phyloP scores from a whole-genome alignment of 208 protist genomes.

The Wallacemonas rigidus region DNA sequence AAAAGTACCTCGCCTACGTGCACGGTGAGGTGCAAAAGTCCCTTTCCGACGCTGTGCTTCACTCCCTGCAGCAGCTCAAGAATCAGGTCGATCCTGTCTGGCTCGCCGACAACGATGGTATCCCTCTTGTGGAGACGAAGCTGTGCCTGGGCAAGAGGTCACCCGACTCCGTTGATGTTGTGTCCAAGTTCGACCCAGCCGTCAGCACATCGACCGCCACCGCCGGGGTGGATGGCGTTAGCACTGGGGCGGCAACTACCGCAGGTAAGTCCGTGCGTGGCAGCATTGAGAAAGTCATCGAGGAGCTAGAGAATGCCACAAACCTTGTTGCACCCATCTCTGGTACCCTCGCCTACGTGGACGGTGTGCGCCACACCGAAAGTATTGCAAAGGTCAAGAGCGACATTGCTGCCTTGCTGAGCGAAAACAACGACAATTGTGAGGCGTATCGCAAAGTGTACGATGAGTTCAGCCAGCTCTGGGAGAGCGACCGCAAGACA shows the following conservation, averaged over 20 bases:
- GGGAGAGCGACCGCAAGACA: conserved; percentile 89
- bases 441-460: conserved; percentile 84
- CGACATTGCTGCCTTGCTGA: conserved; percentile 76
- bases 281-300: conserved; percentile 66
- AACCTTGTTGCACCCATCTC: conserved; percentile 66
- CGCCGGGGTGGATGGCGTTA: not conserved
- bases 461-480: conserved; percentile 92
- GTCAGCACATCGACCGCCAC: conserved; percentile 18
- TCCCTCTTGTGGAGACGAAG: conserved; percentile 92
- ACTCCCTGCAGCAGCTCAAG: conserved; percentile 77
- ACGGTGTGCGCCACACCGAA: conserved; percentile 63
- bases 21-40: conserved; percentile 83
- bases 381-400: conserved; percentile 58
- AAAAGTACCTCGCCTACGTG: conserved; percentile 91
- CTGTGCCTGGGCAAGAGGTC: conserved; percentile 79
- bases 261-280: conserved; percentile 46
- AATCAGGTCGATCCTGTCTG: conserved; percentile 91
- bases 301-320: conserved; percentile 58
- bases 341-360: conserved; percentile 43
- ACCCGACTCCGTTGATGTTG: conserved; percentile 33
- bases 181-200: conserved; percentile 81
- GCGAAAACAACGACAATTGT: conserved; percentile 77
- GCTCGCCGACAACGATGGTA: conserved; percentile 86
- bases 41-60: conserved; percentile 66
- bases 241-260: not conserved